A percentile compares a stretch with the other conserved stretches of the same genome.
These are phyloP conservation scores for Fusarium mangiferae DNA, from an alignment of 2,329 filamentous ascomycete genomes.

Conservation along the genomic window DNA sequence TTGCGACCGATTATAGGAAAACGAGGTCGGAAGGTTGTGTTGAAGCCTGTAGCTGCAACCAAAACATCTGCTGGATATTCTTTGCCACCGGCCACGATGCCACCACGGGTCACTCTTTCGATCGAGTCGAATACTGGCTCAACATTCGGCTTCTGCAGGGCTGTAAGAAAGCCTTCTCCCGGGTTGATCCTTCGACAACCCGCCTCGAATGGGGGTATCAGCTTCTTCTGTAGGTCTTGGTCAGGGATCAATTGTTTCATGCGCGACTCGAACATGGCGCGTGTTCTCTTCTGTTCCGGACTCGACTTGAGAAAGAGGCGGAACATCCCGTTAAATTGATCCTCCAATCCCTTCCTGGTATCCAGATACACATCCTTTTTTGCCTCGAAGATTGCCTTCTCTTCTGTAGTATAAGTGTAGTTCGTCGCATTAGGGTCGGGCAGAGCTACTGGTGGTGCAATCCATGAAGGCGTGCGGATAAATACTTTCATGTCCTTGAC, in stretches of 20 bases:
- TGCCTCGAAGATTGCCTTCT: conserved; percentile 52
- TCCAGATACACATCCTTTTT: conserved; percentile 51
- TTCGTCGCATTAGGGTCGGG: conserved; percentile 50
- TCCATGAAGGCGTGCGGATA: conserved; percentile 62
- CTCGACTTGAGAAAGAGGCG: conserved; percentile 57
- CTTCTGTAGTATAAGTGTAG: conserved; percentile 55
- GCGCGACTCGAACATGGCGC: conserved; percentile 38
- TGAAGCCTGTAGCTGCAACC: conserved; percentile 68
- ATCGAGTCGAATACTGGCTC: conserved; percentile 56
- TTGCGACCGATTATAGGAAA: conserved; percentile 61
- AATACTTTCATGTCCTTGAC: conserved; percentile 59
- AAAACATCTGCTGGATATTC: conserved; percentile 65
- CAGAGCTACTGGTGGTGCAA: conserved; percentile 49
- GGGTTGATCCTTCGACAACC: conserved; percentile 63
- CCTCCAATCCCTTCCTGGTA: conserved; percentile 56
- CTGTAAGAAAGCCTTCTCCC: conserved; percentile 60
- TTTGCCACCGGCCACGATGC: conserved; percentile 56
- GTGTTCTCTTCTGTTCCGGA: conserved; percentile 53
- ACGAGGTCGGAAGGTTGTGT: conserved; percentile 62
- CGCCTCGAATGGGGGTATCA: conserved; percentile 62
- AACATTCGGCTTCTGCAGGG: conserved; percentile 58
- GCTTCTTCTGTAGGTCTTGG: conserved; percentile 58
- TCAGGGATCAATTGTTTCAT: conserved; percentile 52
- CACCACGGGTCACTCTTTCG: conserved; percentile 54
- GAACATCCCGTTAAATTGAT: conserved; percentile 58